A percentile compares a stretch with the other conserved stretches of the same genome.
phyloP scores from a whole-genome alignment of 345 rosid genomes.

The Limnanthes douglasii region DNA sequence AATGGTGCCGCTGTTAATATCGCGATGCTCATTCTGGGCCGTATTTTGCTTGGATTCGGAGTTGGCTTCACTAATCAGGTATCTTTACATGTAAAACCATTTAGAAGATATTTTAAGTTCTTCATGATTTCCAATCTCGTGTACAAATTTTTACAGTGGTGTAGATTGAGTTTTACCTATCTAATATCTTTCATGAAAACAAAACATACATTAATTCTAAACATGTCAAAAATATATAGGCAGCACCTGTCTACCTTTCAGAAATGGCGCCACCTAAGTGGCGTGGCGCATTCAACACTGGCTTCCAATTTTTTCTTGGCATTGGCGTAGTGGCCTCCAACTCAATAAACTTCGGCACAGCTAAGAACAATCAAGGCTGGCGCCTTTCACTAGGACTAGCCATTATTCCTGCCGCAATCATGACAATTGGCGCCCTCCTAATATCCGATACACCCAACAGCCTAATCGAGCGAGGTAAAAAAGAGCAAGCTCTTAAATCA shows the following conservation, averaged over 20 bases:
- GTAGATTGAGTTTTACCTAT: too few relatives aligned
- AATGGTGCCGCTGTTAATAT: slow-evolving; percentile 54
- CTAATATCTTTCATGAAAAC: background rate
- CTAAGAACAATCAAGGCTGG: slow-evolving; percentile 57
- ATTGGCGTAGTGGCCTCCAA: slow-evolving; percentile 56
- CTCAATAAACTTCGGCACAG: slow-evolving; percentile 37
- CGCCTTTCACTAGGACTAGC: slow-evolving; percentile 80
- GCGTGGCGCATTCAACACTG: slow-evolving; percentile 81
- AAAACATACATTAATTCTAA: background rate
- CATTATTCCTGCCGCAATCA: slow-evolving; percentile 44
- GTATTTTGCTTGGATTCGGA: slow-evolving; percentile 73
- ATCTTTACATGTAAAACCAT: background rate
- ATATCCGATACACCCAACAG: slow-evolving; percentile 67
- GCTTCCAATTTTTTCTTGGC: slow-evolving; percentile 67
- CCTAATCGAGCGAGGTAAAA: slow-evolving; percentile 51
- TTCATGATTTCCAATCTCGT: background rate
- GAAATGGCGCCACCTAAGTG: slow-evolving; percentile 80
- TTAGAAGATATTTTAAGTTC: background rate
- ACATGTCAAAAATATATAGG: slow-evolving; percentile 26
- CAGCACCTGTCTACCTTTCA: slow-evolving; percentile 71
- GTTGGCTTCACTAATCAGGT: slow-evolving; percentile 93
- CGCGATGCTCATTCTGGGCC: slow-evolving; percentile 71
- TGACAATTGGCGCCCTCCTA: slow-evolving; percentile 56
- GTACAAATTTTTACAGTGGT: background rate
- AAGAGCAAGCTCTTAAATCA: slow-evolving; percentile 32